Base-by-base conservation (phyloP, 768 basidiomycete species). In the Flagelloscypha sp. region DNA sequence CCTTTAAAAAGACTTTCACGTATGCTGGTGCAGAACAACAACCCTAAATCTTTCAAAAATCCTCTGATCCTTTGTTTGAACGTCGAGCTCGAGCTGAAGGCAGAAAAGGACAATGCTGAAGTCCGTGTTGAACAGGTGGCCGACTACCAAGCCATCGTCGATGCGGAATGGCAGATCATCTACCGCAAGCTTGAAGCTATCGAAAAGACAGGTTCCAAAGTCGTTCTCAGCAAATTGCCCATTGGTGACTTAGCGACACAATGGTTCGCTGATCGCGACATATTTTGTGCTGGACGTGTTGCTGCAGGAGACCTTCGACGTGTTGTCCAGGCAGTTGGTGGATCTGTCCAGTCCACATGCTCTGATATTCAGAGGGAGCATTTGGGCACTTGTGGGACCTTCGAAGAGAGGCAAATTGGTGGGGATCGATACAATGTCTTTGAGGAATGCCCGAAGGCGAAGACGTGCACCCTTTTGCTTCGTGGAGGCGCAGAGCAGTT, bases 81-180 rank as follows among this genome's bases (percentile, higher is more conserved):
- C 54, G 94, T 99, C 45, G 95, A 99, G 56, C 76, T 99, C 35
- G 95, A 99, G 59, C 70, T 99, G 47, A 99, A 99, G 61, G 95
- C 95, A 0, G 95, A 99, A 63, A 93, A 98, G 58, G 95, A 99
- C 59, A 99, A 99, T 46, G 95, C 95, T 3, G 95, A 99, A 61
- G 89, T 99, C 27, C 79, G 95, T 23, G 90, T 99, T 12, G 90
- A 98, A 51, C 83, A 84, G 11, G 94, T 99, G 17, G 83, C 90
- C 12, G 95, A 99, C 54, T 99, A 99, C 54, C 95, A 99, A 61
- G 92, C 94, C 5, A 97, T 99, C 50, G 95, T 99, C 35, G 92
- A 99, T 56, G 95, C 95, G 8, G 95, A 99, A 56, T 99, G 95
- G 95, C 87, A 94, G 50, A 98, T 99, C 59, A 99, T 99, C 50